Evolutionary conservation across 345 rosid species (phyloP).

Genomic region (Eucalyptus pumila): DNA sequence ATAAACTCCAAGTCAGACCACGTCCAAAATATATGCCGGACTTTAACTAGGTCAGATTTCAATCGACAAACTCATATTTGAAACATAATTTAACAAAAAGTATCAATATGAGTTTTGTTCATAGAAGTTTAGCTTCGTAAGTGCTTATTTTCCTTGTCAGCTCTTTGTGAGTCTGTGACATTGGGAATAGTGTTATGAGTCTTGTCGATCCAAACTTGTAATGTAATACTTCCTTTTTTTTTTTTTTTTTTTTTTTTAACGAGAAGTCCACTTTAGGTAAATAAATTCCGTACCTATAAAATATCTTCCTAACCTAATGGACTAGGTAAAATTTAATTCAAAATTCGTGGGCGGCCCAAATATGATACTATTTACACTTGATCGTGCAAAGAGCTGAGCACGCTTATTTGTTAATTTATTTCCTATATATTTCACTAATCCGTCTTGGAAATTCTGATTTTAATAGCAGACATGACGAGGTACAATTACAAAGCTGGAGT

Average conservation of each 20-base stretch:
- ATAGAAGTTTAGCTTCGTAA: background rate
- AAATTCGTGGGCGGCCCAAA: background rate
- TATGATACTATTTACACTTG: background rate
- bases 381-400: background rate
- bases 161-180: background rate
- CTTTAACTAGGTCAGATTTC: background rate
- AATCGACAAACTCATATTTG: background rate
- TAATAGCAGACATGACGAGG: background rate
- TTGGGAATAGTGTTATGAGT: background rate
- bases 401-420: background rate
- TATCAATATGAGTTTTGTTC: background rate
- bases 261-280: background rate
- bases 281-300: background rate
- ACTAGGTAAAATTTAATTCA: background rate
- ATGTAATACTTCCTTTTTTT: background rate
- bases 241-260: background rate
- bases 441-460: background rate
- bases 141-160: background rate
- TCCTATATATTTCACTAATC: background rate
- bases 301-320: background rate
- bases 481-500: background rate
- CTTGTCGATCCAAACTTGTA: background rate
- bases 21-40: background rate
- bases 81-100: background rate
- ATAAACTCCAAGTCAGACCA: background rate